phyloP scores from a whole-genome alignment of 768 basidiomycete species.

The Clavaria fumosa region DNA sequence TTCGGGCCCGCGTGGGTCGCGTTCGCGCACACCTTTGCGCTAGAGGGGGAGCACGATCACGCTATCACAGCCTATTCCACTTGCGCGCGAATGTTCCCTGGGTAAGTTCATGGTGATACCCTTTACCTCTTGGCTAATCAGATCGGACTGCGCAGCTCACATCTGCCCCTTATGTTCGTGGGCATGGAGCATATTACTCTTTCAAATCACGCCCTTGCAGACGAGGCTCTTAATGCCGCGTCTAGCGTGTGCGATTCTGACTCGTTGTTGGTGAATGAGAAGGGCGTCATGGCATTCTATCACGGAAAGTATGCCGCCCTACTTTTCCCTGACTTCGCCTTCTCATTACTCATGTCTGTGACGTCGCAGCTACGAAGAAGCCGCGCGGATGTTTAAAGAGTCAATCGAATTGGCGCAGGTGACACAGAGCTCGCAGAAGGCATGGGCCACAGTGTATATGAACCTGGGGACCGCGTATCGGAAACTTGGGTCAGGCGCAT shows the following conservation, averaged over 20 bases:
- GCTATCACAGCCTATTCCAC: slow-evolving; percentile 98
- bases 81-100: slow-evolving; percentile 86
- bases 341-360: background rate
- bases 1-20: slow-evolving; percentile 97
- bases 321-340: slow-evolving; percentile 1
- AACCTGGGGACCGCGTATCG: slow-evolving; percentile 87
- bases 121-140: background rate
- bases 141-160: slow-evolving; percentile 44
- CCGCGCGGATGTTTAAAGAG: slow-evolving; percentile 53
- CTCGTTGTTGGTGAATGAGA: slow-evolving; percentile 81
- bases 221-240: slow-evolving; percentile 79
- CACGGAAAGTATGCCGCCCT: slow-evolving; percentile 50
- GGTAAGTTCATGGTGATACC: slow-evolving; percentile 33
- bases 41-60: slow-evolving; percentile 97
- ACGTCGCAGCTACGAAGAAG: slow-evolving; percentile 46
- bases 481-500: slow-evolving; percentile 48
- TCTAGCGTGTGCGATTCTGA: slow-evolving; percentile 72
- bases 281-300: slow-evolving; percentile 85
- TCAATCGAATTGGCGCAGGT: slow-evolving; percentile 73
- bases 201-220: slow-evolving; percentile 65
- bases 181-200: slow-evolving; percentile 97
- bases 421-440: slow-evolving; percentile 69
- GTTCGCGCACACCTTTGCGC: slow-evolving; percentile 93
- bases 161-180: slow-evolving; percentile 87
- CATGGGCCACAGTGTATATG: slow-evolving; percentile 82